These are phyloP conservation scores for Daldinia loculata DNA, from an alignment of 495 filamentous ascomycete species.

Conservation along the genomic window DNA sequence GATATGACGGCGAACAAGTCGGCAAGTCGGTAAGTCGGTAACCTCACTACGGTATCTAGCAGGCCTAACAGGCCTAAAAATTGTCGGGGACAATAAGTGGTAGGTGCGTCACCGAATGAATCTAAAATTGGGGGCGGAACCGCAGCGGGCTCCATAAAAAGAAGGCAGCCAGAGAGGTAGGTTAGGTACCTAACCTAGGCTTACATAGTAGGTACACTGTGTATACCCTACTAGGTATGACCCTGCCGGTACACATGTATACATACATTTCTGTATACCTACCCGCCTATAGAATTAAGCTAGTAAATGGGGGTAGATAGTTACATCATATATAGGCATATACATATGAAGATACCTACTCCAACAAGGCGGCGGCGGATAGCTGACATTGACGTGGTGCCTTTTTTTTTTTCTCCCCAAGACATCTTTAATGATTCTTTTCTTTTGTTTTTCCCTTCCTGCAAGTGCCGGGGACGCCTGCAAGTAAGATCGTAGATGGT, in stretches of 20 bases:
- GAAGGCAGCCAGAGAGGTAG: slow-evolving; percentile 28
- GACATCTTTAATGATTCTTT: background rate
- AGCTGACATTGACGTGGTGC: slow-evolving; percentile 7
- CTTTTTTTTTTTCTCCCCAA: background rate
- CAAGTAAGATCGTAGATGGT: slow-evolving; percentile 30
- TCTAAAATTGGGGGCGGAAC: slow-evolving; percentile 23
- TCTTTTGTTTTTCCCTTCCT: slow-evolving; percentile 1
- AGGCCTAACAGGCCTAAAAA: slow-evolving; percentile 1
- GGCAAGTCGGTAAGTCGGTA: background rate
- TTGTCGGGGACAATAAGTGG: slow-evolving; percentile 6
- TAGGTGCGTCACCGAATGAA: slow-evolving; percentile 35
- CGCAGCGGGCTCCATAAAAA: slow-evolving; percentile 14
- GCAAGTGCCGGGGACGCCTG: slow-evolving; percentile 28
- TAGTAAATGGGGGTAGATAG: background rate
- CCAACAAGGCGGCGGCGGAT: slow-evolving; percentile 27
- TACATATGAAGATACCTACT: background rate
- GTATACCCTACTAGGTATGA: background rate
- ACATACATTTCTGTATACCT: background rate
- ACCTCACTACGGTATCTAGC: background rate
- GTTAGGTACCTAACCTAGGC: background rate
- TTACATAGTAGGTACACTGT: background rate
- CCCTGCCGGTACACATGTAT: background rate
- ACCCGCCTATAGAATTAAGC: background rate
- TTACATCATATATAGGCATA: slow-evolving; percentile 6
- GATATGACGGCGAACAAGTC: slow-evolving; percentile 2